These are phyloP conservation scores for Kwoniella newhampshirensis DNA, from an alignment of 768 basidiomycete genomes.

Conservation along the genomic window DNA sequence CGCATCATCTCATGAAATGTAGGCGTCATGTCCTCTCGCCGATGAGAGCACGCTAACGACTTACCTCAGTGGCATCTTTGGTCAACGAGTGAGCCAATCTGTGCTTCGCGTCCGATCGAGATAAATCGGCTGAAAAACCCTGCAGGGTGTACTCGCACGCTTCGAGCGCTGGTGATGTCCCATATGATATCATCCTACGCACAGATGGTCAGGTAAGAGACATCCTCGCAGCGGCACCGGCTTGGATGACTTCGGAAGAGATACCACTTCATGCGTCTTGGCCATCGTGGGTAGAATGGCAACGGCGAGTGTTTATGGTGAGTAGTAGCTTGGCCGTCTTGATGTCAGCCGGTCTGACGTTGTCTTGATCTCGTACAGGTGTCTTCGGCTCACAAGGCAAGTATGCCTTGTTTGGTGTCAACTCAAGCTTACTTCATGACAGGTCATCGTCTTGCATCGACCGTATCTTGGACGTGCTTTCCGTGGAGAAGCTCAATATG, in stretches of 20 bases:
- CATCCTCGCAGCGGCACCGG: constrained; percentile 23
- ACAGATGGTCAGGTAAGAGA: constrained; percentile 17
- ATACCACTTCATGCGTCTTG: constrained; percentile 11
- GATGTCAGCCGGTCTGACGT: not conserved
- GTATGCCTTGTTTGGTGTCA: not conserved
- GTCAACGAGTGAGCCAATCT: no score
- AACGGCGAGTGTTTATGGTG: constrained; percentile 22
- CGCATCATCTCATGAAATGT: no score
- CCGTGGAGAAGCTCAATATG: constrained; percentile 15
- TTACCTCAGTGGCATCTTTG: no score
- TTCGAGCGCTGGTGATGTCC: constrained; percentile 4
- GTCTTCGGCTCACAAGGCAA: no score
- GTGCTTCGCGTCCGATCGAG: not conserved
- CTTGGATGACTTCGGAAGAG: constrained; percentile 22
- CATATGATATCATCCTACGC: constrained; percentile 12
- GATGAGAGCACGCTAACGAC: no score
- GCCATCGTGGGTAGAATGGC: constrained; percentile 33
- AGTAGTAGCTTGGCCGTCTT: not conserved
- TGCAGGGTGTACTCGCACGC: constrained; percentile 9
- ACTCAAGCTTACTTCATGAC: not conserved
- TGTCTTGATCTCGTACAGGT: no score
- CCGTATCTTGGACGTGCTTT: constrained; percentile 35
- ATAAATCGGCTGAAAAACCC: not conserved
- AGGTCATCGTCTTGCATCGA: constrained; percentile 32
- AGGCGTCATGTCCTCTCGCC: no score